Base-by-base conservation (phyloP, 192 early-diverging fungal species). In the Phlyctochytrium arcticum region DNA sequence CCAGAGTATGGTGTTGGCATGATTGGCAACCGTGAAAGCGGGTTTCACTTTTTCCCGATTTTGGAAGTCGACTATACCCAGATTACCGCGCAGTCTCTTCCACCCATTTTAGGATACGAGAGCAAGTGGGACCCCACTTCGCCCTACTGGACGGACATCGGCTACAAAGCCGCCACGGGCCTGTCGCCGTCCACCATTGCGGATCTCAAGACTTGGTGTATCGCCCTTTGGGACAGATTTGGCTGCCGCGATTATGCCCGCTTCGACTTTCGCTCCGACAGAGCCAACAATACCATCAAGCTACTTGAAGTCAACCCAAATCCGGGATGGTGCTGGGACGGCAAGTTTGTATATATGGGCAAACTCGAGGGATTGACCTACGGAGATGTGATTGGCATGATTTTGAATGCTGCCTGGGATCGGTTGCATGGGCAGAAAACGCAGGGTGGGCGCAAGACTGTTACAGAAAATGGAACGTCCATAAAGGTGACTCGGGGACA, bases 281-380 rank as follows among this genome's bases (percentile, higher is more conserved):
- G 57, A 5, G 58, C 66, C 10, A 59, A 73, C 24, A 35, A 51
- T 6, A 56, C 33, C 4, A 80, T 83, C 56, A 83, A 80, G 71
- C 60, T 83, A 21, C 57, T 83, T 8, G 81, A 83, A 44, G 78
- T 83, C 9, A 83, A 83, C 58, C 81, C 81, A 5, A 83, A 83
- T 51, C 81, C 81, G 5, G 81, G 81, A 17, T 83, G 81, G 81
- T 83, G 81, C 61, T 83, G 81, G 81, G 81, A 83, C 37, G 81
- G 81, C 5, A 83, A 83, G 54, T 65, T 83, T 29, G 78, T 78
- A 3, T 76, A 83, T 56, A 83, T 83, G 81, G 81, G 71, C 48
- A 76, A 65, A 30, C 60, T 80, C 26, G 81, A 74, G 35, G 72
- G 69, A 6, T 30, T 61, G 31, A 61, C 69, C 6, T 83, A 83